Evolutionary conservation across 106 monocot species (phyloP).

Genomic region (Agapanthus africanus): DNA sequence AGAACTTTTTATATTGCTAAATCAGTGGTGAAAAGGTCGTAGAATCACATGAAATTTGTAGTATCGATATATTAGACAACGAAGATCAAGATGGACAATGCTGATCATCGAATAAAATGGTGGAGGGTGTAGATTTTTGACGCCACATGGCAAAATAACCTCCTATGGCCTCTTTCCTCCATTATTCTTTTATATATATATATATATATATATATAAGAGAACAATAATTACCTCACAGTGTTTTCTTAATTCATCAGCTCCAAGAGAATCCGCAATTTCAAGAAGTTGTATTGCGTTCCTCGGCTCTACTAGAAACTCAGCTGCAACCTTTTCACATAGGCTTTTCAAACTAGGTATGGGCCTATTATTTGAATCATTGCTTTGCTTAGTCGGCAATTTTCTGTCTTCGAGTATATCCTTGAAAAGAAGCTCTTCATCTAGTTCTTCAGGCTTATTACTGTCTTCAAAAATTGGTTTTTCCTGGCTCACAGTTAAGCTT

Average conservation of each 20-base stretch:
- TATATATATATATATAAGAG: no score
- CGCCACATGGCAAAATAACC: no score
- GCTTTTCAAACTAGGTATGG: slow-evolving; percentile 77
- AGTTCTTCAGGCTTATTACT: slow-evolving; percentile 52
- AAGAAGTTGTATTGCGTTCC: slow-evolving; percentile 75
- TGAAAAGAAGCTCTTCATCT: slow-evolving; percentile 64
- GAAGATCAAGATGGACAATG: no score
- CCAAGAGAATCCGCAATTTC: slow-evolving; percentile 92
- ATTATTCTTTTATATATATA: no score
- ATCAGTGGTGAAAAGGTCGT: no score
- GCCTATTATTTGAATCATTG: slow-evolving; percentile 9
- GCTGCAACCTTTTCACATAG: slow-evolving; percentile 83
- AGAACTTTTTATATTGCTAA: no score
- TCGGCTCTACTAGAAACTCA: slow-evolving; percentile 80
- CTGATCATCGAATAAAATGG: no score
- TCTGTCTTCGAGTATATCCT: slow-evolving; percentile 24
- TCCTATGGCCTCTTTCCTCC: no score
- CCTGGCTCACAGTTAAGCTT: slow-evolving; percentile 11
- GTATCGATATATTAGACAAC: no score
- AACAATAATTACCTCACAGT: slow-evolving; percentile 70
- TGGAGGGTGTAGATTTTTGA: no score
- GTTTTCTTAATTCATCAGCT: slow-evolving; percentile 62
- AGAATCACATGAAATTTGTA: no score
- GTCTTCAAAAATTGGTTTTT: slow-evolving; percentile 13
- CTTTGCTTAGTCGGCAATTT: slow-evolving; percentile 13